Conservation (phyloP, 2,329 filamentous ascomycete genomes). For the Microascus cirrosus region DNA sequence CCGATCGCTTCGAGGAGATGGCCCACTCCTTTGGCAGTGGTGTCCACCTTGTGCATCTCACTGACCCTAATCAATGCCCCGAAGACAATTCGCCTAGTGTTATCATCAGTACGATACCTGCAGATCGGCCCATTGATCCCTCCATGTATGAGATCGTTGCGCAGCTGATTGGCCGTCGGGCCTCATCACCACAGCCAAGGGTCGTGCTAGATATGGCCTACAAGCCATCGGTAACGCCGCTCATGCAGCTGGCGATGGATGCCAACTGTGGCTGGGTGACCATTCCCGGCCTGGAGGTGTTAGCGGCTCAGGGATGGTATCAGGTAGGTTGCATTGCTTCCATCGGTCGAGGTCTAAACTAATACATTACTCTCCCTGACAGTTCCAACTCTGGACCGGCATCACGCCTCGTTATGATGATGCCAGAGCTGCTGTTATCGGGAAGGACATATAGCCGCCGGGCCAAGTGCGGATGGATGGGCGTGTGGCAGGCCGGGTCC, state of each 20-base stretch:
- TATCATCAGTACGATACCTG: constrained; percentile 83
- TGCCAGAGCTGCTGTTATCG: constrained; percentile 51
- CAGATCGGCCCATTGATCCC: constrained; percentile 70
- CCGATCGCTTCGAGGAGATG: constrained; percentile 55
- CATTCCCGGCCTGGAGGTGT: constrained; percentile 77
- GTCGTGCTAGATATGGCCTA: constrained; percentile 94
- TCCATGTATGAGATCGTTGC: constrained; percentile 55
- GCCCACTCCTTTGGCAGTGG: constrained; percentile 59
- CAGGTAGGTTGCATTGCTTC: constrained; percentile 46
- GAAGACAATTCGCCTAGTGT: constrained; percentile 45
- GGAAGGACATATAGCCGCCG: constrained; percentile 6
- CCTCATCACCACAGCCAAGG: constrained; percentile 22
- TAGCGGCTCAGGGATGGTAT: constrained; percentile 81
- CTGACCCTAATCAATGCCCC: constrained; percentile 22
- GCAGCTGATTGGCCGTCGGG: background rate
- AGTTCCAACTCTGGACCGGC: constrained; percentile 79
- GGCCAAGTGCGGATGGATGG: background rate
- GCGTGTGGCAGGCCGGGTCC: background rate
- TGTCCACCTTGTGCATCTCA: constrained; percentile 60
- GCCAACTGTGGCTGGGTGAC: constrained; percentile 54
- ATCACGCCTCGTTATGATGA: constrained; percentile 63
- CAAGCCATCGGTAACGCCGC: constrained; percentile 69
- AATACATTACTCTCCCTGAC: constrained; percentile 3
- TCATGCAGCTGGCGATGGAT: constrained; percentile 74
- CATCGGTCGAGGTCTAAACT: background rate